Evolutionary conservation across 306 rosid species (phyloP).

Genomic region (Gillenia trifoliata): DNA sequence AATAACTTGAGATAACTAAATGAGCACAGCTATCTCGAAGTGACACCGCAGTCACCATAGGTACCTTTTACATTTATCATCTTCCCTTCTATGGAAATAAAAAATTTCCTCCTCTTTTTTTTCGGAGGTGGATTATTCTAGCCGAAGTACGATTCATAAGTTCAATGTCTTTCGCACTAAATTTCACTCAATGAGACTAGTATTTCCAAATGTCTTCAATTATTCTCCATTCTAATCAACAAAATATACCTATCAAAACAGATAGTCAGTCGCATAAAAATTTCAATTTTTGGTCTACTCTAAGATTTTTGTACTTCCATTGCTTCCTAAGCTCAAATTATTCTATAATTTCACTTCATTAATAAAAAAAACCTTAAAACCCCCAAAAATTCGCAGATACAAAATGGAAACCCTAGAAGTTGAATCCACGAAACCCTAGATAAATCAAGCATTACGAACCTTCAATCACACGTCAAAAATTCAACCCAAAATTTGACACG

Average conservation of each 20-base stretch:
- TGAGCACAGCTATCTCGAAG: neutral
- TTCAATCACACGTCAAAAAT: neutral
- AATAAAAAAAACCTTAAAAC: neutral
- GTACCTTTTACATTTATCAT: neutral
- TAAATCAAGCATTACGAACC: slow-evolving; percentile 9
- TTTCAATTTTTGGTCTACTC: neutral
- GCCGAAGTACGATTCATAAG: neutral
- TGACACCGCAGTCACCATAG: neutral
- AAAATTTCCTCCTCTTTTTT: neutral
- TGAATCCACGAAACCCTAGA: slow-evolving; percentile 10
- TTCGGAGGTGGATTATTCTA: neutral
- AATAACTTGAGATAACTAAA: neutral
- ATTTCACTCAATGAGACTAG: neutral
- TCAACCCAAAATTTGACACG: neutral
- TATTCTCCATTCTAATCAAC: slow-evolving; percentile 4
- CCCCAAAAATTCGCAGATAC: neutral
- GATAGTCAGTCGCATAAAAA: neutral
- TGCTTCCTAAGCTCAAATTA: neutral
- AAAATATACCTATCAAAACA: neutral
- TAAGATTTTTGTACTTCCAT: neutral
- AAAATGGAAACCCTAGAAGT: neutral
- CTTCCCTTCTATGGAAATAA: neutral
- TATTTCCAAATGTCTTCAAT: neutral
- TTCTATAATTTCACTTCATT: neutral
- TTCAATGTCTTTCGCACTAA: slow-evolving; percentile 3